Conservation (phyloP, 1,284 basidiomycete species). For the Fomes fomentarius region DNA sequence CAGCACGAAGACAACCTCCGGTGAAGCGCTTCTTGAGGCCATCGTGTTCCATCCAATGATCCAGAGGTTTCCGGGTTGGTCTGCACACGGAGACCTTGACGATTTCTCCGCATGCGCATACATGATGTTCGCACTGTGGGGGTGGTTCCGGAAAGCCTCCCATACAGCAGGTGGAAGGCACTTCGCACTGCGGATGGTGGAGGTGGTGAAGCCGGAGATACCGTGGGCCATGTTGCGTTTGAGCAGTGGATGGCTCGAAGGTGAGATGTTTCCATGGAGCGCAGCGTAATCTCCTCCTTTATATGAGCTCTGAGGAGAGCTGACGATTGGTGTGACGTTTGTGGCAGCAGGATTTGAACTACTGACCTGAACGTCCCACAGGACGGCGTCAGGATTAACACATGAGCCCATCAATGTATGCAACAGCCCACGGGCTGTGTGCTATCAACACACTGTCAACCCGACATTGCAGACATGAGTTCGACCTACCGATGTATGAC, state of each 20-base stretch:
- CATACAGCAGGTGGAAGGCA: conserved; percentile 41
- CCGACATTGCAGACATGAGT: too few relatives aligned
- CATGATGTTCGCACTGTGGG: conserved; percentile 55
- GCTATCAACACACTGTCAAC: too few relatives aligned
- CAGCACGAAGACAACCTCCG: conserved; percentile 54
- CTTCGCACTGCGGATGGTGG: conserved; percentile 32
- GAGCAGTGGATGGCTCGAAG: background rate
- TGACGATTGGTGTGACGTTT: background rate
- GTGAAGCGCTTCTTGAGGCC: conserved; percentile 1
- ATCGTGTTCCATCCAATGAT: conserved; percentile 42
- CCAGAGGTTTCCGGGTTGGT: conserved; percentile 46
- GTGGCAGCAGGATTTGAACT: background rate
- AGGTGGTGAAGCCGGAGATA: conserved; percentile 24
- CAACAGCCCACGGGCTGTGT: too few relatives aligned
- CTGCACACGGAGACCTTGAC: conserved; percentile 21
- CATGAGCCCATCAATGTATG: background rate
- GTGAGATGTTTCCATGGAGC: too few relatives aligned
- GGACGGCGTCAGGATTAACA: background rate
- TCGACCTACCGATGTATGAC: too few relatives aligned
- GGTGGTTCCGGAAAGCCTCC: conserved; percentile 41
- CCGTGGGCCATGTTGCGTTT: background rate
- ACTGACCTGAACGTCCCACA: background rate
- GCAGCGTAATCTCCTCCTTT: too few relatives aligned
- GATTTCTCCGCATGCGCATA: conserved; percentile 49
- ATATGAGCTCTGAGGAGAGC: background rate